Conservation (phyloP, 768 basidiomycete species). For the Tylopilus balloui region DNA sequence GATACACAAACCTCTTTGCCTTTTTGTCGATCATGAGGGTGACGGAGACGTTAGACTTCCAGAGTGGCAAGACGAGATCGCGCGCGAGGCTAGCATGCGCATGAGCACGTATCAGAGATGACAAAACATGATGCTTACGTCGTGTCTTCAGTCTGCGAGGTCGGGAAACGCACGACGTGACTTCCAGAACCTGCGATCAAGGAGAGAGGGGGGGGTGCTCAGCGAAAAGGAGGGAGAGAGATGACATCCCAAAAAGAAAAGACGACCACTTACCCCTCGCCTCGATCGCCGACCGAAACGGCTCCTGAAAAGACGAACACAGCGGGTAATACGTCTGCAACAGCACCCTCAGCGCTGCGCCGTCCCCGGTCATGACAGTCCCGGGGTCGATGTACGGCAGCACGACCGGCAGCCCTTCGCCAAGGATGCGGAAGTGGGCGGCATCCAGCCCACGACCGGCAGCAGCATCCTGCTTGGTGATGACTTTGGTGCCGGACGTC, state of each 20-base stretch:
- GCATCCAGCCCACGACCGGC: constrained; percentile 52
- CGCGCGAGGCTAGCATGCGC: constrained; percentile 52
- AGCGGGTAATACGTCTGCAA: constrained; percentile 80
- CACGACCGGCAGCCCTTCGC: constrained; percentile 80
- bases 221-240: not conserved
- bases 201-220: not conserved
- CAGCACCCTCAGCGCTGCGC: constrained; percentile 58
- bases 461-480: constrained; percentile 75
- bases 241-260: constrained; percentile 36
- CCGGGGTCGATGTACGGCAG: constrained; percentile 72
- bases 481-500: constrained; percentile 90
- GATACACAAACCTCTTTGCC: constrained; percentile 72
- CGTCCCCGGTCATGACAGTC: constrained; percentile 55
- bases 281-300: constrained; percentile 53
- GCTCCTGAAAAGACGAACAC: constrained; percentile 54
- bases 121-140: constrained; percentile 46
- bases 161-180: constrained; percentile 65
- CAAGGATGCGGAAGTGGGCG: constrained; percentile 68
- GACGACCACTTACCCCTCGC: constrained; percentile 42
- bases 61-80: constrained; percentile 86
- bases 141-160: constrained; percentile 47
- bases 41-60: constrained; percentile 87
- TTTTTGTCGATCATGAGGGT: constrained; percentile 95
- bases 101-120: not conserved
- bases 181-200: constrained; percentile 53